These are phyloP conservation scores for Ceratopteris richardii DNA, from an alignment of 75 land plant genomes.

Conservation along the genomic window DNA sequence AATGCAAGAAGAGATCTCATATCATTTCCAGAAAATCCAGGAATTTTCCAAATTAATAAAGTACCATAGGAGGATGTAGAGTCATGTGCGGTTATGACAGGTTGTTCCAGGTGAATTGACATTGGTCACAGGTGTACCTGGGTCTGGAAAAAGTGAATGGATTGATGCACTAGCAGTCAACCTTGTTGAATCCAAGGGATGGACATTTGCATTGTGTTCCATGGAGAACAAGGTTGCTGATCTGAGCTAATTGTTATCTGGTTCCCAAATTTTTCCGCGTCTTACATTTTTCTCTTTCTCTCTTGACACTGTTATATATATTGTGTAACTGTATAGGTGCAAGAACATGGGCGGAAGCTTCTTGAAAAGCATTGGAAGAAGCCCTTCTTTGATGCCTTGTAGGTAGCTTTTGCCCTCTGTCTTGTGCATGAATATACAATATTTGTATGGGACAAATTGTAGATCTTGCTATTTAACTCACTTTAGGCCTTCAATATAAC, in stretches of 20 bases:
- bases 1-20: conserved; percentile 5
- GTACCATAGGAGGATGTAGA: neutral
- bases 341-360: conserved; percentile 92
- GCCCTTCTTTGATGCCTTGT: conserved; percentile 80
- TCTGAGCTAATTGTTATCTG: neutral
- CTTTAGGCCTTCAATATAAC: neutral
- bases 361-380: conserved; percentile 74
- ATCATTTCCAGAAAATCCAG: neutral
- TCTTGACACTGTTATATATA: neutral
- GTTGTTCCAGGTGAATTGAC: conserved; percentile 96
- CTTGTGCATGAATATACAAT: neutral
- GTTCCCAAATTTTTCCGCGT: neutral
- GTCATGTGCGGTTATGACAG: conserved; percentile 22
- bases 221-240: conserved; percentile 96
- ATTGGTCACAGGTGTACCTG: conserved; percentile 91
- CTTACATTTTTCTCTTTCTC: neutral
- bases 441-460: too few relatives aligned
- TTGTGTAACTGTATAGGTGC: conserved; percentile 34
- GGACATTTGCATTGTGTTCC: conserved; percentile 96
- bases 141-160: conserved; percentile 99
- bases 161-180: conserved; percentile 95
- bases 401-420: conserved; percentile 6
- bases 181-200: conserved; percentile 47
- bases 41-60: neutral
- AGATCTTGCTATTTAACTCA: too few relatives aligned